phyloP scores from a whole-genome alignment of 768 basidiomycete species.

The Mycena crocata region DNA sequence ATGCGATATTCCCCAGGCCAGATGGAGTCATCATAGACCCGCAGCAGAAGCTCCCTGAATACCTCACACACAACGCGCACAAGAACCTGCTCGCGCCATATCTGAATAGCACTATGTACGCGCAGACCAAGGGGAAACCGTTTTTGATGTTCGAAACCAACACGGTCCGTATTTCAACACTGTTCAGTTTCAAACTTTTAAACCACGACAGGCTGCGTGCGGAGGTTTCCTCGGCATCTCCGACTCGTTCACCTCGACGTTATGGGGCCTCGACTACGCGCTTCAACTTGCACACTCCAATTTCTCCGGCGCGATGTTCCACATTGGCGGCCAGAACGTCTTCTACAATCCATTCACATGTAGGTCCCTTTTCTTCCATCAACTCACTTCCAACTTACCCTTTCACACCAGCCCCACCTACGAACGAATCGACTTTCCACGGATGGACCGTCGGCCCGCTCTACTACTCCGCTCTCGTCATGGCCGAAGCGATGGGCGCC shows the following conservation, averaged over 20 bases:
- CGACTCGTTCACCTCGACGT: conserved; percentile 61
- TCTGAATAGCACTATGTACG: conserved; percentile 47
- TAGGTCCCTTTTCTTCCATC: no score
- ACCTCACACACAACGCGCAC: conserved; percentile 56
- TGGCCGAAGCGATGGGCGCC: conserved; percentile 58
- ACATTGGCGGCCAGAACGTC: conserved; percentile 60
- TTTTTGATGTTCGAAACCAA: conserved; percentile 65
- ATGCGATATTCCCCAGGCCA: conserved; percentile 35
- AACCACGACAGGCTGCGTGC: no score
- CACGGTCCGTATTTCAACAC: no score
- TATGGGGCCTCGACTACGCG: conserved; percentile 64
- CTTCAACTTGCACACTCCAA: conserved; percentile 63
- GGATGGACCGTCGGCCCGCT: conserved; percentile 67
- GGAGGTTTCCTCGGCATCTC: conserved; percentile 65
- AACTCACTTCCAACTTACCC: no score
- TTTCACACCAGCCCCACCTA: conserved; percentile 63
- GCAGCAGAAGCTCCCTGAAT: conserved; percentile 55
- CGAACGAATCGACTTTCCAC: conserved; percentile 53
- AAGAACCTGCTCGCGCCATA: conserved; percentile 50
- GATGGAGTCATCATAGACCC: conserved; percentile 39
- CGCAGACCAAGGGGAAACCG: conserved; percentile 49
- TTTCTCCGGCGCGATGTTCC: no score
- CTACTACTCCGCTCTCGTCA: conserved; percentile 59
- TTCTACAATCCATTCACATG: no score
- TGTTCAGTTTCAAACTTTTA: no score